These are phyloP conservation scores for Trametes cinnabarina DNA, from an alignment of 768 basidiomycete genomes.

Conservation along the genomic window DNA sequence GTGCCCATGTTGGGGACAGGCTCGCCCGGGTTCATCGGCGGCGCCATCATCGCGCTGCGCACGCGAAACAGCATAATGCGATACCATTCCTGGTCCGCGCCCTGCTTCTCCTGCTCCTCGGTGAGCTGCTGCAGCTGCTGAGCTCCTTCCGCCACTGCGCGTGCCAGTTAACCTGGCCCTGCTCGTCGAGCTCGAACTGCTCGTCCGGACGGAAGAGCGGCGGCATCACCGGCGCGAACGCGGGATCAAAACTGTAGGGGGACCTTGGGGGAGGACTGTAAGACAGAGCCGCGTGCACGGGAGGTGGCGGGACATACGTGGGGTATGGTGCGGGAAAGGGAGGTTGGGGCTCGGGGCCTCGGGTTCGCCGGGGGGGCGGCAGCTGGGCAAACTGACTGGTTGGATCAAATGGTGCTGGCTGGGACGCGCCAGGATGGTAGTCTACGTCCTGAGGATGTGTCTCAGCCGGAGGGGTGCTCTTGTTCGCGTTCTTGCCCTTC, in stretches of 20 bases:
- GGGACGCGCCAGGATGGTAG: conserved; percentile 53
- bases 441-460: conserved; percentile 47
- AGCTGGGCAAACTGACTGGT: conserved; percentile 57
- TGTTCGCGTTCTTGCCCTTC: conserved; percentile 59
- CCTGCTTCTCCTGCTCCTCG: conserved; percentile 77
- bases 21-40: conserved; percentile 26
- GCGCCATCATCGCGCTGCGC: conserved; percentile 64
- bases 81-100: conserved; percentile 82
- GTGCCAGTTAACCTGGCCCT: conserved; percentile 80
- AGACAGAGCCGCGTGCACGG: background rate
- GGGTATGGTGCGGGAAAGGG: conserved; percentile 64
- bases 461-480: conserved; percentile 50
- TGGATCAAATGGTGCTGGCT: conserved; percentile 47
- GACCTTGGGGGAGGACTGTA: background rate
- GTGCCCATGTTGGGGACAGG: conserved; percentile 19
- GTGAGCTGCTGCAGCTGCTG: conserved; percentile 73
- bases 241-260: conserved; percentile 63
- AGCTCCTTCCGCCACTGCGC: conserved; percentile 80
- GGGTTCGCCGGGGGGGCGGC: conserved; percentile 53
- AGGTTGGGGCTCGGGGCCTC: conserved; percentile 52
- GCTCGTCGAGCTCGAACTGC: conserved; percentile 68
- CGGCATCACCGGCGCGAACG: conserved; percentile 58
- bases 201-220: conserved; percentile 66
- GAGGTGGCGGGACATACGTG: conserved; percentile 34
- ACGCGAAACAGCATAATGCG: conserved; percentile 83